Base-by-base conservation (phyloP, 768 basidiomycete species). In the Boletus huronensis region DNA sequence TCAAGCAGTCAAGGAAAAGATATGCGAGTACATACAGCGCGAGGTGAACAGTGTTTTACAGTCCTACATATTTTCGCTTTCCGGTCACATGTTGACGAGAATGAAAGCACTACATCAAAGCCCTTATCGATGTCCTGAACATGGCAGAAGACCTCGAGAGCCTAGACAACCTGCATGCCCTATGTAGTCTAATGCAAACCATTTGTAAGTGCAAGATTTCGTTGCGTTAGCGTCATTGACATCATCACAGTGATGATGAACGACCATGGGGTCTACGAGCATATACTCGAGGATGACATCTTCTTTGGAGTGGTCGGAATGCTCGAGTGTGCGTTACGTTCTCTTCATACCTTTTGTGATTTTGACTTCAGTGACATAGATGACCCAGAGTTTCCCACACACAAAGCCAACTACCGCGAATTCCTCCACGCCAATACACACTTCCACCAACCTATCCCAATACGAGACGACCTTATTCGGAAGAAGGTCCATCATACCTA, bases 401-500 rank as follows among this genome's bases (percentile, higher is more conserved):
- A 95, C 74, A 98, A 98, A 75, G 97, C 96, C 48, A 92, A 93
- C 64, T 98, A 98, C 70, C 93, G 96, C 48, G 88, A 95, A 55
- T 97, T 98, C 68, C 83, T 98, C 35, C 79, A 84, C 48, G 80
- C 88, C 62, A 85, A 83, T 10, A 80, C 90, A n/a, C 84, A 81
- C 52, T 98, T 92, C 73, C 89, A 91, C 64, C 85, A 96, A 71
- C 93, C 95, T 42, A 85, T 98, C 59, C 79, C 82, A 29, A 88
- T 98, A 66, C 81, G 81, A 40, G 92, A 96, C 62, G 72, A 79
- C 19, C 60, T 70, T 41, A 87, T 97, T 42, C 86, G 88, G 64
- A 81, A 81, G 53, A 98, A 98, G 73, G 88, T 98, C 26, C 96
- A 98, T 72, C 93, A 97, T 67, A 98, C 94, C 3, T 98, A 98